Conservation (phyloP, 169 alveolate species). For the Plasmodium ovale region DNA sequence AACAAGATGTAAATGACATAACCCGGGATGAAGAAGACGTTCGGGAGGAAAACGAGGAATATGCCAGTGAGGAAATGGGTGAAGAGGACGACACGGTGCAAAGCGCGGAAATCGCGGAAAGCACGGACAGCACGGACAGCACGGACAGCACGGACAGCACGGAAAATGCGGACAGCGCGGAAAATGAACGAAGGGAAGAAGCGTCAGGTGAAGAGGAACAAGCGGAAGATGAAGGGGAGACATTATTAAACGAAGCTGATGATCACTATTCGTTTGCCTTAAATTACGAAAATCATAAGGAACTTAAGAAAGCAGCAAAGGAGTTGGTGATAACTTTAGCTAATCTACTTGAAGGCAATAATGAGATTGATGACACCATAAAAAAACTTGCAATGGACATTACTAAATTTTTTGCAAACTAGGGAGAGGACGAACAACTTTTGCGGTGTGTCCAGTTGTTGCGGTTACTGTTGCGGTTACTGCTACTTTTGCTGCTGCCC, state of each 20-base stretch:
- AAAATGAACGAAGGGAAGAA: neutral
- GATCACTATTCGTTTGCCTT: neutral
- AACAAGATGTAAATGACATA: neutral
- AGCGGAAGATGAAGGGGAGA: neutral
- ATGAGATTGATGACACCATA: neutral
- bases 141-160: no score
- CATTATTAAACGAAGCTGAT: neutral
- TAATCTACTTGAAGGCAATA: neutral
- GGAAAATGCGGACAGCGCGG: no score
- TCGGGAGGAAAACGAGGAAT: neutral
- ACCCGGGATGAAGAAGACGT: slow-evolving; percentile 5
- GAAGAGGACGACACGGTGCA: neutral
- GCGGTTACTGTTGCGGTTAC: no score
- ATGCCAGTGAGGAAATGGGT: neutral
- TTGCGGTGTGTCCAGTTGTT: no score
- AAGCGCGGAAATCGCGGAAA: neutral
- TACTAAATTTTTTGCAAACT: no score
- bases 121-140: no score
- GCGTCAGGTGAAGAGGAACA: neutral
- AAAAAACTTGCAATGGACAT: neutral
- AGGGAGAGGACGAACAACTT: no score
- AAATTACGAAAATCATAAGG: no score
- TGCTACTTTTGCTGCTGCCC: no score
- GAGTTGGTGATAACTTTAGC: neutral
- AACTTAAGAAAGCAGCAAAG: neutral